Evolutionary conservation across 23 red algal species (phyloP).

Genomic region (Chondrus crispus): DNA sequence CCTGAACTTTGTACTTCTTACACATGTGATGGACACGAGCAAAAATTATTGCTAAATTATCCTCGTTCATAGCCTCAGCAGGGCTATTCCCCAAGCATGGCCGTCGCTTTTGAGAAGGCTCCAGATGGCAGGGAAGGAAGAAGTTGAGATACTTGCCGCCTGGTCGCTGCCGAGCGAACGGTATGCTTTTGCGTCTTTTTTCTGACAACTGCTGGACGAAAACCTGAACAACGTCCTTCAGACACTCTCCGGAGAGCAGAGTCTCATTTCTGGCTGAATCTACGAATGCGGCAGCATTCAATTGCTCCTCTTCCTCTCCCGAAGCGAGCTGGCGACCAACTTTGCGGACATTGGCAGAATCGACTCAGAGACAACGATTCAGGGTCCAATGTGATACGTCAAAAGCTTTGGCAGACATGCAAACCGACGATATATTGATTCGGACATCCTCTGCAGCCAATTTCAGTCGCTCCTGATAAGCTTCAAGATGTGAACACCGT

Average conservation of each 20-base stretch:
- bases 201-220: background rate
- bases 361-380: no score
- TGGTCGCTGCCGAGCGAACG: background rate
- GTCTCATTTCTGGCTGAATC: background rate
- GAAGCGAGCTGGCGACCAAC: background rate
- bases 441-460: no score
- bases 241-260: background rate
- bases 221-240: background rate
- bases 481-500: no score
- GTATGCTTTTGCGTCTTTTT: background rate
- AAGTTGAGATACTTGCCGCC: background rate
- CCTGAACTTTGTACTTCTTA: background rate
- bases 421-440: no score
- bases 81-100: background rate
- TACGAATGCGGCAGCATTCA: background rate
- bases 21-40: background rate
- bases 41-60: background rate
- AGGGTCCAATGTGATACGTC: no score
- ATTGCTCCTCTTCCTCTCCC: background rate
- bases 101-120: background rate
- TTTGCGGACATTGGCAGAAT: no score
- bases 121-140: background rate
- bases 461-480: no score
- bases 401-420: no score
- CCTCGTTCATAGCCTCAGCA: background rate